These are phyloP conservation scores for Naganishia cerealis DNA, from an alignment of 1,284 basidiomycete species.

Conservation along the genomic window DNA sequence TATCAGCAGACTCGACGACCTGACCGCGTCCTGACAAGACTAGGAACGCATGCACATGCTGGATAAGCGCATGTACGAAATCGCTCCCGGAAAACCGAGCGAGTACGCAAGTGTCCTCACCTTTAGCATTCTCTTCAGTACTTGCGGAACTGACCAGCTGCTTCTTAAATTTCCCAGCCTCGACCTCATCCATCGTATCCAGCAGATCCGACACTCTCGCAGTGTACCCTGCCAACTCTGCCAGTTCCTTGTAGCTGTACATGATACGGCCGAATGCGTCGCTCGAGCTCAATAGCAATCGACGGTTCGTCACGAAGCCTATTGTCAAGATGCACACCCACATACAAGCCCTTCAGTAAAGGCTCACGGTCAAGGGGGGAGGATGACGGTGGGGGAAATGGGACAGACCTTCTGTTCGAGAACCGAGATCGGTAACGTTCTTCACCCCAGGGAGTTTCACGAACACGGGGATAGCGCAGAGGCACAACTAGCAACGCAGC, in stretches of 20 bases:
- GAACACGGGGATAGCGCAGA: constrained; percentile 94
- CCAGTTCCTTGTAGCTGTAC: constrained; percentile 93
- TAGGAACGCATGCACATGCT: constrained; percentile 44
- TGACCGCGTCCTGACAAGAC: constrained; percentile 78
- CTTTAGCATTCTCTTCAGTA: constrained; percentile 74
- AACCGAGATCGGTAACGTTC: constrained; percentile 68
- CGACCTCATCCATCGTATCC: constrained; percentile 87
- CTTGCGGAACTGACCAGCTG: constrained; percentile 73
- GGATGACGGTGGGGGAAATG: background rate
- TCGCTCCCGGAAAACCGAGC: background rate
- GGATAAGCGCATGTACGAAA: background rate
- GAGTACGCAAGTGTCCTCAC: constrained; percentile 57
- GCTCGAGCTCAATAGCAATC: constrained; percentile 70
- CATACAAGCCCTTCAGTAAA: too few relatives aligned
- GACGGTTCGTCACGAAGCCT: constrained; percentile 92
- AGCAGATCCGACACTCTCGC: constrained; percentile 84
- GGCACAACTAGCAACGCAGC: constrained; percentile 62
- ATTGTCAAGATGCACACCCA: background rate
- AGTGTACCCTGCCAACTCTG: constrained; percentile 94
- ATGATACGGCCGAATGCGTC: constrained; percentile 68
- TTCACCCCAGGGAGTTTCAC: constrained; percentile 75
- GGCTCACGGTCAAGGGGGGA: background rate
- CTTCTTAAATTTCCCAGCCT: constrained; percentile 83
- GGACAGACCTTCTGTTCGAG: constrained; percentile 74
- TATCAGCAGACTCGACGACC: constrained; percentile 75